phyloP scores from a whole-genome alignment of 2,329 filamentous ascomycete species.

The Hypoxylon sp. region DNA sequence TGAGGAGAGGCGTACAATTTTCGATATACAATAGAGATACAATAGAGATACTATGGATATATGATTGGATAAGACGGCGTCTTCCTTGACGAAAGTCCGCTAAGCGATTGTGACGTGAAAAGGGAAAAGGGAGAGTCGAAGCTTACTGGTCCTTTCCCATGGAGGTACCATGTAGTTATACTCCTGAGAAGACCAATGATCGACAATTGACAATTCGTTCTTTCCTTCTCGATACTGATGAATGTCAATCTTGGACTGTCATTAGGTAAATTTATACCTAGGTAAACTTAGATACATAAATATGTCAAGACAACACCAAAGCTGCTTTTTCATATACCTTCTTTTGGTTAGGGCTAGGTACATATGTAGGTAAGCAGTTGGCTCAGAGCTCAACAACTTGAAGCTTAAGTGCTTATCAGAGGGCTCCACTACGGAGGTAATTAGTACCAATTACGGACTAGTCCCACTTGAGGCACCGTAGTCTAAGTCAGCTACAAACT shows the following conservation, averaged over 20 bases:
- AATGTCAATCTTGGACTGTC: neutral
- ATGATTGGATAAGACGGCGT: slow-evolving; percentile 11
- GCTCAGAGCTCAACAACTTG: no score
- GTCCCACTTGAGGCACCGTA: slow-evolving; percentile 24
- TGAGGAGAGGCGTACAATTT: slow-evolving; percentile 4
- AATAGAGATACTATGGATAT: neutral
- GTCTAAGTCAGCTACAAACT: slow-evolving; percentile 38
- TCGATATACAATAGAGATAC: slow-evolving; percentile 5
- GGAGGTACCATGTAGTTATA: neutral
- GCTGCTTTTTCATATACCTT: neutral
- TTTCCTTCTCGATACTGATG: neutral
- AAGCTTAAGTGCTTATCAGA: slow-evolving; percentile 39
- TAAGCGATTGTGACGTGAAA: slow-evolving; percentile 13
- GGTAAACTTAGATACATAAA: slow-evolving; percentile 1
- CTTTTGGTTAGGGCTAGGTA: slow-evolving; percentile 11
- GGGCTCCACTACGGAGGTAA: slow-evolving; percentile 25
- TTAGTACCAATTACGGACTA: slow-evolving; percentile 33
- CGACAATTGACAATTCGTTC: neutral
- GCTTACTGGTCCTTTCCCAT: slow-evolving; percentile 1
- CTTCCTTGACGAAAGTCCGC: slow-evolving; percentile 2
- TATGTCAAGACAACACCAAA: slow-evolving; percentile 2
- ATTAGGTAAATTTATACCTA: neutral
- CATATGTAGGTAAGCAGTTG: slow-evolving; percentile 4
- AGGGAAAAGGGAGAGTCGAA: neutral
- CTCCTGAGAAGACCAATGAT: neutral